phyloP scores from a whole-genome alignment of 176 grass and related monocot species.

The sorghum (Sorghum bicolor) region DNA sequence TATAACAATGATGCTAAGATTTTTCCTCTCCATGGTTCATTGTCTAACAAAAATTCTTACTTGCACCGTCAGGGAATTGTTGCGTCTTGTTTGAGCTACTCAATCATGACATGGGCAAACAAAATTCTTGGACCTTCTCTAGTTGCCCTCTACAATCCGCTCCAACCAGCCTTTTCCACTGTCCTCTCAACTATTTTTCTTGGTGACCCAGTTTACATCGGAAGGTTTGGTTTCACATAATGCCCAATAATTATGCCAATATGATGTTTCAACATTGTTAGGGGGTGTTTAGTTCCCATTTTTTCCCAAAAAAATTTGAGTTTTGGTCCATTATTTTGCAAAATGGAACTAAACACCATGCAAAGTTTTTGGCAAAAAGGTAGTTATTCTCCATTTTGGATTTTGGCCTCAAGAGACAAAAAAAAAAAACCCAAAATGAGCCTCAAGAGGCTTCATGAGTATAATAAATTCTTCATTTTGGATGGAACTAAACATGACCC shows the following conservation, averaged over 20 bases:
- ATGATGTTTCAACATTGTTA: neutral
- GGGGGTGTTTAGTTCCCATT: too few relatives aligned
- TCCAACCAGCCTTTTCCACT: conserved; percentile 83
- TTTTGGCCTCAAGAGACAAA: too few relatives aligned
- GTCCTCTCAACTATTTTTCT: conserved; percentile 86
- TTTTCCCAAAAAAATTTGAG: too few relatives aligned
- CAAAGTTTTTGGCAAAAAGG: too few relatives aligned
- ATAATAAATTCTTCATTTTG: too few relatives aligned
- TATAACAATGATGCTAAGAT: neutral
- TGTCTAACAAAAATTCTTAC: conserved; percentile 18
- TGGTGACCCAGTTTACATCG: conserved; percentile 71
- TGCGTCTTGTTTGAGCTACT: conserved; percentile 81
- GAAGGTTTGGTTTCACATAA: conserved; percentile 55
- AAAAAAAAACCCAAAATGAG: too few relatives aligned
- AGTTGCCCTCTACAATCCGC: conserved; percentile 79
- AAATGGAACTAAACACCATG: too few relatives aligned
- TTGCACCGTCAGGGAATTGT: conserved; percentile 59
- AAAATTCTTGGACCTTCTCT: conserved; percentile 85
- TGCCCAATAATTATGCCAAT: neutral
- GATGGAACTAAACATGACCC: too few relatives aligned
- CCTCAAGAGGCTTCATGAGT: too few relatives aligned
- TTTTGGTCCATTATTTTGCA: too few relatives aligned
- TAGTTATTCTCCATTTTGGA: too few relatives aligned
- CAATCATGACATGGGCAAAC: conserved; percentile 89
- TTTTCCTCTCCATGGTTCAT: neutral